Base-by-base conservation (phyloP, 306 rosid species). In the Prosopis cineraria region DNA sequence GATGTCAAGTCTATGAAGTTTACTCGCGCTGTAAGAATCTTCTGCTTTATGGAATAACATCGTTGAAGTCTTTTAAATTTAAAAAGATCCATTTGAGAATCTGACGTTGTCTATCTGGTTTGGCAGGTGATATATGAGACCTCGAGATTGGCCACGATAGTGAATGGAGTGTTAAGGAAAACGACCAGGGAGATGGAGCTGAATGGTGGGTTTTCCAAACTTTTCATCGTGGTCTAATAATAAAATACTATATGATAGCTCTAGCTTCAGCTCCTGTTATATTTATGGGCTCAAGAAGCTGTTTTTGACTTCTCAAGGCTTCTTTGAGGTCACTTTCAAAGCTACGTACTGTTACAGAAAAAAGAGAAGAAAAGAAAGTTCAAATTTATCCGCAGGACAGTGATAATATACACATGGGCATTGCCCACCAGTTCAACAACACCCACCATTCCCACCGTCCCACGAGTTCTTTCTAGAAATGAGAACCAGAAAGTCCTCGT, bases 81-180 rank as follows among this genome's bases (percentile, higher is more conserved):
- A 52, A 22, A 22, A 70, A 25, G 40, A 50, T 48, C 79, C 78
- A 14, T 45, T 71, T 13, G 17, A 27, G 16, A 33, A 56, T 64
- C 6, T 75, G 22, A 56, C 60, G n/a, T 69, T 55, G 44, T 64
- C 70, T 64, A 29, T n/a, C n/a, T n/a, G 24, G 39, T 77, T 31
- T 71, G 39, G 53, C 88, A 96, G 99, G 98, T 93, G 66, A 93
- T 96, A 60, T 89, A 91, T 81, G 99, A 96, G 93, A 91, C 99
- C 81, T 91, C 98, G n/a, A 93, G 99, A 78, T 72, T 96, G 86
- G 99, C 99, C 22, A 93, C 99, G 27, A 87, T 96, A 78, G 99
- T 96, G 55, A 96, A 96, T 77, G 99, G 99, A 75, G 98, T 96
- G 20, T 65, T 93, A 47, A 91, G 99, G 71, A 96, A 96, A 85